Base-by-base conservation (phyloP, 2,329 filamentous ascomycete species). In the Diplodia intermedia region DNA sequence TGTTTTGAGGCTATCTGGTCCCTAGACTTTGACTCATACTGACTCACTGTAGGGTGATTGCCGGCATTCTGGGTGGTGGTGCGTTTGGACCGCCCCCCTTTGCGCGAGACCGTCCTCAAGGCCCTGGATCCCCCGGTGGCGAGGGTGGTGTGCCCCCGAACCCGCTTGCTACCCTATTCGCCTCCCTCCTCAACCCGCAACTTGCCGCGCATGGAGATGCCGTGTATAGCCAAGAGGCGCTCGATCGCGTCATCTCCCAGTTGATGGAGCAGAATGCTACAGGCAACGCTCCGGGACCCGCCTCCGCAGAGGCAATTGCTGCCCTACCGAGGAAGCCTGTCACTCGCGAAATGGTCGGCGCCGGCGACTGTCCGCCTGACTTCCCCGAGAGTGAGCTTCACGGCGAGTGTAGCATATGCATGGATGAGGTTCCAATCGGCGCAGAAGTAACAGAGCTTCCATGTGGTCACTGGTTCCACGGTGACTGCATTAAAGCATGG, bases 391-490 rank as follows among this genome's bases (percentile, higher is more conserved):
- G 53, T 14, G 33, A 68, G 23, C 50, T 68, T 52, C 85, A 83
- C 63, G 87, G 86, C 1, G 94, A 97, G 75, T 99, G 95, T 78
- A 94, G 92, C 43, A 97, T 99, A 69, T 99, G 95, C 79, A 97
- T 98, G 83, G 93, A 97, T 67, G 87, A 91, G 33, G 90, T 96
- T 70, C 85, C 87, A 31, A 75, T 91, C 43, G 91, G 89, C 12
- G 89, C 91, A 36, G 88, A 91, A 75, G 92, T 94, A 5, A 87
- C 91, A 0, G 86, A 90, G 55, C 80, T 99, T 62, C 93, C 93
- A 0, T 99, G 95, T 80, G 90, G 88, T 69, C 95, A 99, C 76
- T 97, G 93, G 92, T 98, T 97, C 77, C 94, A 97, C 75, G 89
- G 90, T 68, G 83, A 87, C 31, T 98, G 94, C 74, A 91, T 95